Conservation (phyloP, 352 stramenopile genomes). For the Phytophthora capsici region DNA sequence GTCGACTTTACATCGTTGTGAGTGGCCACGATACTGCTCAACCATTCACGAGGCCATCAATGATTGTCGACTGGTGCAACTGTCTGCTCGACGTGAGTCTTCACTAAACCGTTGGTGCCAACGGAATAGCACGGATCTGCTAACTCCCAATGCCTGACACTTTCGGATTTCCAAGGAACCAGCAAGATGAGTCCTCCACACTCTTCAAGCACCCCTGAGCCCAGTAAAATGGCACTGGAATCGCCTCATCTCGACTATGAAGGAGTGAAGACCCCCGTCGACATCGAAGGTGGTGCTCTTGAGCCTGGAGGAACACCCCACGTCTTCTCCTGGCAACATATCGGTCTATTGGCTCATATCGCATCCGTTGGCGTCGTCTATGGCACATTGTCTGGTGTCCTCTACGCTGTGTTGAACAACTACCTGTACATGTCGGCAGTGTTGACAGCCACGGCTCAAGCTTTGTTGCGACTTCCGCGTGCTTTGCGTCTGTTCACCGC, state of each 20-base stretch:
- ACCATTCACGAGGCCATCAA: neutral
- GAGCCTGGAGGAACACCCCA: slow-evolving; percentile 43
- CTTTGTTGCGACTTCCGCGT: slow-evolving; percentile 49
- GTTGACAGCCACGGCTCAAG: slow-evolving; percentile 50
- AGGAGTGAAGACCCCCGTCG: slow-evolving; percentile 30
- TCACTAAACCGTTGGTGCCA: slow-evolving; percentile 17
- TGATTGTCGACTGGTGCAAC: slow-evolving; percentile 18
- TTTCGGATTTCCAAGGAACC: slow-evolving; percentile 15
- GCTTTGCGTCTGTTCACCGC: slow-evolving; percentile 63
- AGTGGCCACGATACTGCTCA: neutral
- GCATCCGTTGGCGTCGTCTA: slow-evolving; percentile 54
- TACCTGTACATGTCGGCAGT: slow-evolving; percentile 67
- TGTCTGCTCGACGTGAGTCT: slow-evolving; percentile 7
- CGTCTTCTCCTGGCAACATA: slow-evolving; percentile 45
- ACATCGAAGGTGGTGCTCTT: slow-evolving; percentile 43
- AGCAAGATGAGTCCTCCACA: slow-evolving; percentile 15
- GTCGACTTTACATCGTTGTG: neutral
- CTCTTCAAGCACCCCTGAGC: slow-evolving; percentile 5
- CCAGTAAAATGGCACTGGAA: slow-evolving; percentile 17
- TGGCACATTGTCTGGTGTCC: slow-evolving; percentile 38
- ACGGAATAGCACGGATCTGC: neutral
- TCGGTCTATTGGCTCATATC: slow-evolving; percentile 58
- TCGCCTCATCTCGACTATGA: slow-evolving; percentile 26
- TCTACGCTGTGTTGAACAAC: slow-evolving; percentile 66
- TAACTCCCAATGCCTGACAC: neutral